Conservation (phyloP, 2,329 filamentous ascomycete species). For the Coniochaeta sp. region DNA sequence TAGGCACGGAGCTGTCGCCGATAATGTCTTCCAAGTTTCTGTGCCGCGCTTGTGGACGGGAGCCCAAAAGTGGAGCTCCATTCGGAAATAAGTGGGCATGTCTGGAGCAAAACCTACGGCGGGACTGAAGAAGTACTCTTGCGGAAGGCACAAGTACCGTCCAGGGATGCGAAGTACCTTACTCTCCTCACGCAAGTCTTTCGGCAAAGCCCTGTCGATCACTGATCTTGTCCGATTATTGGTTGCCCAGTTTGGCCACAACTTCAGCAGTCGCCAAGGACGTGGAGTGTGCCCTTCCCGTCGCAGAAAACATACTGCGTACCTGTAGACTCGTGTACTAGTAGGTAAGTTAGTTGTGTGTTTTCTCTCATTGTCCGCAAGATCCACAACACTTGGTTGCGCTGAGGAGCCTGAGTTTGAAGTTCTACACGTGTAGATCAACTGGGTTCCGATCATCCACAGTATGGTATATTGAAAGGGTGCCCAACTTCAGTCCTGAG, state of each 20-base stretch:
- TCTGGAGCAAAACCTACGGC: neutral
- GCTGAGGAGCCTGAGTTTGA: too few species aligned
- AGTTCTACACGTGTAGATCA: too few species aligned
- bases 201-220: neutral
- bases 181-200: neutral
- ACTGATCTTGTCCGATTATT: conserved; percentile 1
- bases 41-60: neutral
- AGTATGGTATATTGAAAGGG: neutral
- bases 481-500: neutral
- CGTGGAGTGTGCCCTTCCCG: neutral
- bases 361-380: too few species aligned
- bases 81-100: neutral
- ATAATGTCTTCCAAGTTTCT: neutral
- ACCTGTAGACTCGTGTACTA: too few species aligned
- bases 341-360: too few species aligned
- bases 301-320: neutral
- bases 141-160: neutral
- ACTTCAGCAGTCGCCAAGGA: neutral
- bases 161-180: neutral
- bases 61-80: neutral
- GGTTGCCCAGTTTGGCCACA: conserved; percentile 1
- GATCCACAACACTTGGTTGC: neutral
- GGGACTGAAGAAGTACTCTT: neutral
- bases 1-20: too few species aligned
- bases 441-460: too few species aligned